Evolutionary conservation across 495 filamentous ascomycete genomes (phyloP), one percentile per base, ranked within the genome.

Genomic region (Neurospora africana): DNA sequence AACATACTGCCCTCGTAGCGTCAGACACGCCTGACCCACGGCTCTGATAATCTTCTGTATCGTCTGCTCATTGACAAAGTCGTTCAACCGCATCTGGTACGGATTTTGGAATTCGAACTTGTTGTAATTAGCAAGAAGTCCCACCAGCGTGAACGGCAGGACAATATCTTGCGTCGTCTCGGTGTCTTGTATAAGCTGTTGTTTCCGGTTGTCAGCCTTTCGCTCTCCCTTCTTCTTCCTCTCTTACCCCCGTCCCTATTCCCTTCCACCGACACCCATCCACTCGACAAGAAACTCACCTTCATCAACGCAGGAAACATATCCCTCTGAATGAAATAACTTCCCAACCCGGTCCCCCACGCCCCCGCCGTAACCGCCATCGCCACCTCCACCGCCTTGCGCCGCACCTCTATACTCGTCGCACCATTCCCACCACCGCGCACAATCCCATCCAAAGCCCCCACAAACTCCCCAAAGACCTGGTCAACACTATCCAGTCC

Each of bases 61-160:
- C 30, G 90, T 89, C 0, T 84, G 83, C 78, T 98, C 95, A 75
- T 99, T 97, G 74, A 98, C 94, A 82, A 98, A 98, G 79, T 99
- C 95, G 78, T 96, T 93, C n/a, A 99, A 87, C 58, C 95, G 91
- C 72, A 96, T 83, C 77, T 95, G 91, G 77, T 99, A 99, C 8
- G 95, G 95, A 75, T 99, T 99, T 81, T 97, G 95, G 72, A 96
- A 93, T 82, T 99, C 95, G 76, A 98, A 99, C 81, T 98, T 99
- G 86, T 98, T 98, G 86, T 98, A 98, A 81, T 99, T 99, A 75
- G 92, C 93, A 70, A 99, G 83, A n/a, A 97, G 83, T 9, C 95
- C 96, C 6, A 97, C 83, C 44, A 98, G 86, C 37, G 91, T 87
- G 72, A 98, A 94, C 1, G 95, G 91, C 70, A 92, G 88, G 35